Percentiles rank a stretch among this genome's conserved stretches.
Evolutionary conservation across 192 early-diverging fungal genomes (phyloP).

Genomic region (Dimargaris xerosporica): DNA sequence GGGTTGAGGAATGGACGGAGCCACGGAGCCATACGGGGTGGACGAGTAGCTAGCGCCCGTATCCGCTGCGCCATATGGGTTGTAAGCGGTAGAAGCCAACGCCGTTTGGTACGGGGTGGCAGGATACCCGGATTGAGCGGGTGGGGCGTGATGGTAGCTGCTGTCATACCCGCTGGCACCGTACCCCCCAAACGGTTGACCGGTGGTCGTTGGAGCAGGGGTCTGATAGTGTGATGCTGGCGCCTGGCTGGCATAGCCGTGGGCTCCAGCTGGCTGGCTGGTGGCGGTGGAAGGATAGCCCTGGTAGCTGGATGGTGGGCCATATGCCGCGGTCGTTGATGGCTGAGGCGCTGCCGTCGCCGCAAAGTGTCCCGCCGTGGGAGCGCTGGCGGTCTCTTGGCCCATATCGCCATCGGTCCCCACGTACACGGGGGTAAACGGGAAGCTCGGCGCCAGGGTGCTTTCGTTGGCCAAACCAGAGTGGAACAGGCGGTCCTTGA

Average conservation of each 20-base stretch:
- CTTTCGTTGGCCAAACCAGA: constrained; percentile 27
- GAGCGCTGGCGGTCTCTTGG: constrained; percentile 13
- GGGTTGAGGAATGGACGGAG: background rate
- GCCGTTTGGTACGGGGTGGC: background rate
- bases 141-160: constrained; percentile 15
- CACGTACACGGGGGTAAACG: constrained; percentile 44
- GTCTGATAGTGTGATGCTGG: background rate
- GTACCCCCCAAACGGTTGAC: constrained; percentile 7
- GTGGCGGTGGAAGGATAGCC: background rate
- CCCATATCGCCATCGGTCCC: constrained; percentile 26
- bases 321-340: constrained; percentile 13
- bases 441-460: constrained; percentile 31
- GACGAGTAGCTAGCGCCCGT: background rate
- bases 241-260: no score
- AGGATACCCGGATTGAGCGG: constrained; percentile 20
- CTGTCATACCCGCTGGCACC: constrained; percentile 15
- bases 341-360: constrained; percentile 1
- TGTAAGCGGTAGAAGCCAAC: background rate
- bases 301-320: background rate
- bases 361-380: background rate
- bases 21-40: constrained; percentile 2
- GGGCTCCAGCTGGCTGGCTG: background rate
- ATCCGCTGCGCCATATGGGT: background rate
- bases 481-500: constrained; percentile 58
- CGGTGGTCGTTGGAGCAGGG: constrained; percentile 16